Conservation (phyloP, 495 filamentous ascomycete species). For the Aspergillus panamensis region DNA sequence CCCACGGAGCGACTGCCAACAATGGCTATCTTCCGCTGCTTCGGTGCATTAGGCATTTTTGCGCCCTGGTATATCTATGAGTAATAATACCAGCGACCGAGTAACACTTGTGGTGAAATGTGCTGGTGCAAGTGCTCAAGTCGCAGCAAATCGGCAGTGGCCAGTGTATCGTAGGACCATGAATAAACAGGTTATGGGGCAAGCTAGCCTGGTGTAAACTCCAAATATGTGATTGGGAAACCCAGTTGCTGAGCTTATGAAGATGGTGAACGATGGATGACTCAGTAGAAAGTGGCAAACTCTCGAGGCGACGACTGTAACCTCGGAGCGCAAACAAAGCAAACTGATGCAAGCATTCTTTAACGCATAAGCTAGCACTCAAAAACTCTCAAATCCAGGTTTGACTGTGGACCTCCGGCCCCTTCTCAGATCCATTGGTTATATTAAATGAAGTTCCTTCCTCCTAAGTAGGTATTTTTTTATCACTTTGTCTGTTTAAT, state of each 20-base stretch:
- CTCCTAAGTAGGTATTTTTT: too few relatives aligned
- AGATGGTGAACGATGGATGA: constrained; percentile 9
- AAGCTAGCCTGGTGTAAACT: not conserved
- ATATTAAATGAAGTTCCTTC: not conserved
- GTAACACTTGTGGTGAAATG: not conserved
- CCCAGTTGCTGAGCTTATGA: not conserved
- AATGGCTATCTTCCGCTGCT: constrained; percentile 97
- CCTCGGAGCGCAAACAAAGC: constrained; percentile 20
- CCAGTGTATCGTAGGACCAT: not conserved
- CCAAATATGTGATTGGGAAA: not conserved
- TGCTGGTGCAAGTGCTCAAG: not conserved
- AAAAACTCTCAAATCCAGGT: not conserved
- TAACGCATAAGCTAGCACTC: not conserved
- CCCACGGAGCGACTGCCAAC: constrained; percentile 97
- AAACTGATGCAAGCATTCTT: constrained; percentile 13
- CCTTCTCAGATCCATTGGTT: too few relatives aligned
- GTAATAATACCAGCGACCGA: not conserved
- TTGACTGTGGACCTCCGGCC: not conserved
- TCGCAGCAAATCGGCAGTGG: not conserved
- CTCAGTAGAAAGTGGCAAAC: constrained; percentile 18
- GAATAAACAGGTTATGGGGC: not conserved
- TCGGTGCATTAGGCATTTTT: constrained; percentile 76
- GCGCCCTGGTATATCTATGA: not conserved
- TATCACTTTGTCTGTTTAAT: too few relatives aligned
- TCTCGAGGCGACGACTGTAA: not conserved